A percentile compares a stretch with the other conserved stretches of the same genome.
Evolutionary conservation across 208 protist species (phyloP).

Genomic region (Leishmania amazonensis): DNA sequence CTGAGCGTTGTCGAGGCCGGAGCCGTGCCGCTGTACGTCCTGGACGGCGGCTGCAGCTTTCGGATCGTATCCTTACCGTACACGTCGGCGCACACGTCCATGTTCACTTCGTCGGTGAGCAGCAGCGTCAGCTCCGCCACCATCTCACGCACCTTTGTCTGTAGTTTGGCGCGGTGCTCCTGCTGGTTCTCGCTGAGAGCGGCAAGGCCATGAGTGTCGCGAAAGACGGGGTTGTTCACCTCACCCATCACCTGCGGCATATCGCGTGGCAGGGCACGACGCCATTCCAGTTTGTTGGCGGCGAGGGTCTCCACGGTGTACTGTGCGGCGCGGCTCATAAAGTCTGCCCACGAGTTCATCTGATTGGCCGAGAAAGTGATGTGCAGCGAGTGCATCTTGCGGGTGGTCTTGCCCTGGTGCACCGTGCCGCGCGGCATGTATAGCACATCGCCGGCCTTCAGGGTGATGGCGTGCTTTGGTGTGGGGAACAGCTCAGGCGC

Average conservation of each 20-base stretch:
- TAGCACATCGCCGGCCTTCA: conserved; percentile 92
- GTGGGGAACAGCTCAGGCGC: conserved; percentile 73
- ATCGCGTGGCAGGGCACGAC: conserved; percentile 42
- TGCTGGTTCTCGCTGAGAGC: conserved; percentile 32
- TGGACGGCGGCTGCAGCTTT: conserved; percentile 54
- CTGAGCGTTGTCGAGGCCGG: not conserved
- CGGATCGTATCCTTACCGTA: conserved; percentile 48
- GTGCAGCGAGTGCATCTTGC: conserved; percentile 81
- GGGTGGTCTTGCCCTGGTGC: conserved; percentile 86
- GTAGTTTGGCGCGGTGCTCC: conserved; percentile 16
- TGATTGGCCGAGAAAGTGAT: conserved; percentile 94
- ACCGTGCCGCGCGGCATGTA: conserved; percentile 96
- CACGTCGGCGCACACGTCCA: conserved; percentile 57
- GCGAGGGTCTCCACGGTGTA: conserved; percentile 56
- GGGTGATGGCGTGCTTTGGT: conserved; percentile 55
- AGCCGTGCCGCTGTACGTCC: conserved; percentile 23
- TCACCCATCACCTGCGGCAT: conserved; percentile 41
- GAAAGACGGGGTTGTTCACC: conserved; percentile 42
- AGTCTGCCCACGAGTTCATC: conserved; percentile 73
- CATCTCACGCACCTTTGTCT: conserved; percentile 36
- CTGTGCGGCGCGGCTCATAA: conserved; percentile 42
- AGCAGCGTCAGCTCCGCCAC: conserved; percentile 46
- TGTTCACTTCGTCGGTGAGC: conserved; percentile 45
- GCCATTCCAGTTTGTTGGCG: conserved; percentile 59
- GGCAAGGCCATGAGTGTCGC: conserved; percentile 24